Base-by-base conservation (phyloP, 2,329 filamentous ascomycete species). In the Arachnopeziza araneosa region DNA sequence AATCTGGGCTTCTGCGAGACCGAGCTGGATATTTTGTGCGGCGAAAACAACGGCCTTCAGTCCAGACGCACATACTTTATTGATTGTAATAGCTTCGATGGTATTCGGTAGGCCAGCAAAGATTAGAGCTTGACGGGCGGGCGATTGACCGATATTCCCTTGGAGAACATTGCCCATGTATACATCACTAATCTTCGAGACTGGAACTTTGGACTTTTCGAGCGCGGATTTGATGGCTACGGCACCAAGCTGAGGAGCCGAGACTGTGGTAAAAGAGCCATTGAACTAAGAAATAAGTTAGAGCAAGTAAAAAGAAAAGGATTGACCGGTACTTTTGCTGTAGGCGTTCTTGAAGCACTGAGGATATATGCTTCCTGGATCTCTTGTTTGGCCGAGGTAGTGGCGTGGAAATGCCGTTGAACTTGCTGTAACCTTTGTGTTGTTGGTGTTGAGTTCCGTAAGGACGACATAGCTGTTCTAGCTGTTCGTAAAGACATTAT, bases 101-200 rank as follows among this genome's bases (percentile, higher is more conserved):
- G 82, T 85, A n/a, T 86, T 79, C 10, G 91, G 83, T 3, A 98
- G 84, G 1, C 93, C 93, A 3, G 95, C 91, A 71, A 96, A 93
- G 62, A 98, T 89, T 66, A 85, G 80, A 12, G 95, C 95, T 78
- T 99, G 95, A 54, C 95, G 86, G 23, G 95, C 93, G 1, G 95
- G 95, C 0, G 95, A 85, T 77, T 99, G 95, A 52, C 95, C 95
- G 6, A 95, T 83, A 21, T 83, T 84, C 52, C 83, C 93, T 74
- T 92, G 88, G 50, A 98, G 82, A 10, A 98, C 95, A 71, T 97
- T 96, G 72, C 95, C 95, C 90, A 98, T 96, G 79, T 98, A 98
- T 19, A 98, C 91, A 76, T 96, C 90, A 64, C 88, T 89, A 70
- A 98, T 91, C 72, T 89, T 89, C 36, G 88, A 85, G 56, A 85